Percentiles rank a stretch among this genome's conserved stretches.
Conservation (phyloP, 2,329 filamentous ascomycete species). For the Xylariaceae sp. region DNA sequence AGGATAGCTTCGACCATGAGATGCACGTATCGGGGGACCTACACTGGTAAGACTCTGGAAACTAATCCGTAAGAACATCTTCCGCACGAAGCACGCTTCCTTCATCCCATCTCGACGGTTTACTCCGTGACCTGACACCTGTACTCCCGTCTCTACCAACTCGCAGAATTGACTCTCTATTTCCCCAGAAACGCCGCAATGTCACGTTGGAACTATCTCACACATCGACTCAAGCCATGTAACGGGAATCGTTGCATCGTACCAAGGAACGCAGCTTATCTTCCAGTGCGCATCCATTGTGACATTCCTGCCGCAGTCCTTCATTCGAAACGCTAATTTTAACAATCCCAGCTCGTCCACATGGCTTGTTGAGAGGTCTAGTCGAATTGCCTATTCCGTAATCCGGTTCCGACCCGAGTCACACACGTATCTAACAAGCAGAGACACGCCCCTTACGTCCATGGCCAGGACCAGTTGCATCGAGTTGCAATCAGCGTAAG, state of each 20-base stretch:
- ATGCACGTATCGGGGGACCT: no score
- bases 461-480: neutral
- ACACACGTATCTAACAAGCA: constrained; percentile 9
- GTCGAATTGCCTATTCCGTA: constrained; percentile 31
- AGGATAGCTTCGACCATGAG: no score
- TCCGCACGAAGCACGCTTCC: no score
- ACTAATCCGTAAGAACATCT: no score
- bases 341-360: constrained; percentile 26
- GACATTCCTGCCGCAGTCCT: constrained; percentile 27
- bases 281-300: neutral
- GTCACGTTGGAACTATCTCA: neutral
- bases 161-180: neutral
- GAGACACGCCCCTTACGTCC: constrained; percentile 3
- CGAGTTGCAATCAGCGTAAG: neutral
- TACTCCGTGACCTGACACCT: no score
- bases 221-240: no score
- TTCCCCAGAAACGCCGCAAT: neutral
- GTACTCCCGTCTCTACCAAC: no score
- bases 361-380: constrained; percentile 26
- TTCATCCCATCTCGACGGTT: no score
- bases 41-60: no score
- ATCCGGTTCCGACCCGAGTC: constrained; percentile 25
- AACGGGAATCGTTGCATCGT: neutral
- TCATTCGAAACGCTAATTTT: constrained; percentile 29
- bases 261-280: neutral